Evolutionary conservation across 2,329 filamentous ascomycete genomes (phyloP), one percentile per base, ranked within the genome.

Genomic region (Cercospora citrullina): DNA sequence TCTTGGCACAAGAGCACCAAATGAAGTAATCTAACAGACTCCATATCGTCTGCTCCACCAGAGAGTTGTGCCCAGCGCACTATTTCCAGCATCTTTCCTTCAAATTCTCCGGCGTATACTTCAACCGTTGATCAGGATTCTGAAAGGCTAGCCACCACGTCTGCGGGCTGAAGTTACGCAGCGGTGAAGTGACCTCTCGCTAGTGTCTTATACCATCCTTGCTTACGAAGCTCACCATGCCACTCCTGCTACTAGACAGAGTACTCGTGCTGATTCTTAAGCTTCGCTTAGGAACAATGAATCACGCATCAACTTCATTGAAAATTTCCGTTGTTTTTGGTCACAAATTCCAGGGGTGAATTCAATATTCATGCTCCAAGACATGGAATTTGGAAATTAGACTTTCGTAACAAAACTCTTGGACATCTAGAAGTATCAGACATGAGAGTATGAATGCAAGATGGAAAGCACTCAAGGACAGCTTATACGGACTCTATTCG

Each of bases 361-460:
- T 16, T 39, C 28, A 60, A 21, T 10, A 60, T 60, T 60, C 28
- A 60, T 60, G 28, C 57, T 60, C n/a, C 14, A n/a, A 60, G 36
- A 60, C 9, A 60, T 60, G 28, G 57, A 60, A 60, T 36, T 18
- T 60, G 5, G 9, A n/a, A 60, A 60, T 60, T 60, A 26, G 57
- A 60, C 57, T 60, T 33, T 60, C 26, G 57, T 26, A 60, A n/a
- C 28, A 60, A 57, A 26, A n/a, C 57, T 60, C 57, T 60, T 60
- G 28, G 26, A 60, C 4, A 36, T 60, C 18, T 14, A 60, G 57
- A n/a, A 60, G 31, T 60, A 60, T 30, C 16, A 60, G 57, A 60
- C 28, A 4, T 30, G 6, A 30, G 6, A 30, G 28, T 30, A 30
- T 30, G 6, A 30, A 30, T 30, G 6, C 6, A 30, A 30, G 6